phyloP scores from a whole-genome alignment of 73 alveolate genomes.

The Paramecium primaurelia region DNA sequence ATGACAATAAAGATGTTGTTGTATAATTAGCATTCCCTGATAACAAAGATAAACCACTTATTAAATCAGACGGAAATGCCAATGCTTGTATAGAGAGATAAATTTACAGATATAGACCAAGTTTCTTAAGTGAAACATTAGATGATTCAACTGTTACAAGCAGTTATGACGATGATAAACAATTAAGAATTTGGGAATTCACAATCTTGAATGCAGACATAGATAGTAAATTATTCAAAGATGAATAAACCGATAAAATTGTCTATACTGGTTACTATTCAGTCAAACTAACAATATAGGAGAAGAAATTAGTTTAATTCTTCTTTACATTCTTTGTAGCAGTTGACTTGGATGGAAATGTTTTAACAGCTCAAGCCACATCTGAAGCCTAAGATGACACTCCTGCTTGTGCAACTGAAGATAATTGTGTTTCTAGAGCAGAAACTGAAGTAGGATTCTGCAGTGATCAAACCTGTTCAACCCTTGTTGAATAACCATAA shows the following conservation, averaged over 20 bases:
- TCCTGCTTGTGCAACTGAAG: constrained; percentile 30
- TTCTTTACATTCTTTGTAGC: neutral
- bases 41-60: neutral
- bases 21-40: neutral
- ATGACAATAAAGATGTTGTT: neutral
- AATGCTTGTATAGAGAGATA: neutral
- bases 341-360: neutral
- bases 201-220: neutral
- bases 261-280: constrained; percentile 23
- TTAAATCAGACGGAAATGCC: neutral
- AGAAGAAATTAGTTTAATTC: neutral
- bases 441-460: neutral
- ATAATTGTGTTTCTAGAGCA: constrained; percentile 24
- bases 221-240: neutral
- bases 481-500: neutral
- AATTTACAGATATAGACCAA: neutral
- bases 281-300: neutral
- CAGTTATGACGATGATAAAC: neutral
- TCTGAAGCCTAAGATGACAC: neutral
- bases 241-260: neutral
- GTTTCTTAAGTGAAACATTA: constrained; percentile 15
- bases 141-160: neutral
- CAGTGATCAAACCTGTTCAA: neutral
- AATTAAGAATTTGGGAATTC: constrained; percentile 13
- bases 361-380: neutral